These are phyloP conservation scores for Trypanosoma theileri DNA, from an alignment of 208 protist species.

Conservation along the genomic window DNA sequence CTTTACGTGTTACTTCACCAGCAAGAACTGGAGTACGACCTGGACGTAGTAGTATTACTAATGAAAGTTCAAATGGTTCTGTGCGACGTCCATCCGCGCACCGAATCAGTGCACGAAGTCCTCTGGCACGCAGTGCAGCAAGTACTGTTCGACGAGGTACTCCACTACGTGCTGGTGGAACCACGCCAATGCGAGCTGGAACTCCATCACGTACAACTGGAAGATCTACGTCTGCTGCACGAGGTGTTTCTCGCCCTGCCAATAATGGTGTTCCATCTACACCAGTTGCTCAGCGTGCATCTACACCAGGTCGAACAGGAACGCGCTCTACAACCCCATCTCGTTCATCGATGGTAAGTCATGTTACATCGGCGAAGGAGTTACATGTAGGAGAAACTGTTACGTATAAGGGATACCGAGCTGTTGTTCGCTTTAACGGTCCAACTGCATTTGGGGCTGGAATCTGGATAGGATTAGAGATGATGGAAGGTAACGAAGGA, in stretches of 20 bases:
- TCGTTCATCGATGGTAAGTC: slow-evolving; percentile 21
- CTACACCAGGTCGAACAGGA: slow-evolving; percentile 21
- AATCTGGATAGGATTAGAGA: slow-evolving; percentile 89
- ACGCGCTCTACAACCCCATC: slow-evolving; percentile 26
- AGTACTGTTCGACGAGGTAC: slow-evolving; percentile 80
- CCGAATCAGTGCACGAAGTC: slow-evolving; percentile 49
- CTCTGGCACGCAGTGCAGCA: slow-evolving; percentile 72
- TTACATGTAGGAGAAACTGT: slow-evolving; percentile 74
- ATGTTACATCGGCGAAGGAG: slow-evolving; percentile 64
- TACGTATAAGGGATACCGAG: slow-evolving; percentile 83
- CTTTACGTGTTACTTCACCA: slow-evolving; percentile 43
- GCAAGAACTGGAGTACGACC: slow-evolving; percentile 30
- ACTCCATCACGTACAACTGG: slow-evolving; percentile 26
- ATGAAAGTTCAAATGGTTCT: slow-evolving; percentile 29
- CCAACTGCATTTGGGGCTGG: slow-evolving; percentile 81
- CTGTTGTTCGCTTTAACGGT: slow-evolving; percentile 85
- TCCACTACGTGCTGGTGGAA: slow-evolving; percentile 58
- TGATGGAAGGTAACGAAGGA: slow-evolving; percentile 88
- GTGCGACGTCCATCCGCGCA: slow-evolving; percentile 34
- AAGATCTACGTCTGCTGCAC: slow-evolving; percentile 22
- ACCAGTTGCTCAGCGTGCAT: neutral
- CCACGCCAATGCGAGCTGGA: slow-evolving; percentile 42
- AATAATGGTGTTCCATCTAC: slow-evolving; percentile 7
- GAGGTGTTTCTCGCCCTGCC: slow-evolving; percentile 5
- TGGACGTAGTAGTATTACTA: slow-evolving; percentile 24